Evolutionary conservation across 2,329 filamentous ascomycete genomes (phyloP).

Genomic region (Periglandula ipomoeae): DNA sequence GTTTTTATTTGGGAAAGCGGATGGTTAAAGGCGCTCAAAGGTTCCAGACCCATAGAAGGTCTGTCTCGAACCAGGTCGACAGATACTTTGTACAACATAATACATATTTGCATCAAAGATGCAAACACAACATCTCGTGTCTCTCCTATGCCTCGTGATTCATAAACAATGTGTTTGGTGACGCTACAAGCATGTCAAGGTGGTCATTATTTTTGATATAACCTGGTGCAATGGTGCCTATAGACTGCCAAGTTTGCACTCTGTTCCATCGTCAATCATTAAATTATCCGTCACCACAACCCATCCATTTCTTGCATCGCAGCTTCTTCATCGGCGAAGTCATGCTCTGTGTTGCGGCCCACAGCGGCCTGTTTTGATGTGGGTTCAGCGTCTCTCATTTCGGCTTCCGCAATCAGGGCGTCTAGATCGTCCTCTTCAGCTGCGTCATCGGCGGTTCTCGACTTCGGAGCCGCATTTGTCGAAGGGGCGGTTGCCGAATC

Average conservation of each 20-base stretch:
- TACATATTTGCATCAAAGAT: no score
- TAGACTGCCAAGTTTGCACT: no score
- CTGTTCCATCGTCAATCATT: not conserved
- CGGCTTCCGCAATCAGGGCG: slow-evolving; percentile 42
- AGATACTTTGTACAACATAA: not conserved
- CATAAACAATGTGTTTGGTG: no score
- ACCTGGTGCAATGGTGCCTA: no score
- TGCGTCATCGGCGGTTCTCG: not conserved
- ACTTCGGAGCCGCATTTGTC: no score
- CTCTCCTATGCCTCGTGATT: no score
- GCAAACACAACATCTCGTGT: no score
- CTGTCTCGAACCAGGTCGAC: not conserved
- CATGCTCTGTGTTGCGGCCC: slow-evolving; percentile 14
- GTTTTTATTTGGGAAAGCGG: slow-evolving; percentile 4
- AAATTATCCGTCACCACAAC: slow-evolving; percentile 23
- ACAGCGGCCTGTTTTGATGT: slow-evolving; percentile 6
- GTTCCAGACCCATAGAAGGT: slow-evolving; percentile 4
- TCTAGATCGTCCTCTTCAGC: slow-evolving; percentile 37
- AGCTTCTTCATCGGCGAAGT: slow-evolving; percentile 55
- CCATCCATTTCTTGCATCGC: slow-evolving; percentile 58
- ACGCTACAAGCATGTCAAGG: no score
- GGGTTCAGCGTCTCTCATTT: slow-evolving; percentile 15
- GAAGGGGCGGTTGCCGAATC: not conserved
- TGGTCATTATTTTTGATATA: no score
- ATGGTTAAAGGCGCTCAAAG: slow-evolving; percentile 8